Percentiles rank a stretch among this genome's conserved stretches.
Evolutionary conservation across 495 filamentous ascomycete species (phyloP).

Genomic region (Aspergillus bertholletiae): DNA sequence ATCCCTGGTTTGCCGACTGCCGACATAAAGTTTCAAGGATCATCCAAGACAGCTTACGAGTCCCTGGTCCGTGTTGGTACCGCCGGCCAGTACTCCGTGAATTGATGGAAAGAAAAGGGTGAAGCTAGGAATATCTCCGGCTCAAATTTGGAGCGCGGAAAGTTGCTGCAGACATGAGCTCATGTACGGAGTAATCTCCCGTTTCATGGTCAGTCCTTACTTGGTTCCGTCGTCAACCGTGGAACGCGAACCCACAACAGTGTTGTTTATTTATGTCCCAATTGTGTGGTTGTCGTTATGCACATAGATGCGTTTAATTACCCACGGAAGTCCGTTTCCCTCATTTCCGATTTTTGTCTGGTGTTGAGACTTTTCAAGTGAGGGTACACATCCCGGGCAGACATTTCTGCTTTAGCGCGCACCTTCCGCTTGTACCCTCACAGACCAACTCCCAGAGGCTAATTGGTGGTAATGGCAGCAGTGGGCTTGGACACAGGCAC

Average conservation of each 20-base stretch:
- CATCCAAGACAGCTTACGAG: conserved; percentile 6
- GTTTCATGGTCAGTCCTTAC: conserved; percentile 1
- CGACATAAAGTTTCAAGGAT: background rate
- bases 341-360: background rate
- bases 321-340: too few relatives aligned
- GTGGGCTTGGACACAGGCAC: conserved; percentile 3
- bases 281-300: background rate
- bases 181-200: background rate
- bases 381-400: background rate
- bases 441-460: background rate
- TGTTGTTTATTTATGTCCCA: conserved; percentile 15
- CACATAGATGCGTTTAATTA: background rate
- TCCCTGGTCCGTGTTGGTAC: too few relatives aligned
- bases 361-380: background rate
- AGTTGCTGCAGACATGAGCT: background rate
- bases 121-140: background rate
- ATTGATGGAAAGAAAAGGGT: background rate
- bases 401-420: background rate
- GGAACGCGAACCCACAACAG: conserved; percentile 14
- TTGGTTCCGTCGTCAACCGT: conserved; percentile 11
- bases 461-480: conserved; percentile 3
- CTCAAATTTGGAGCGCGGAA: background rate
- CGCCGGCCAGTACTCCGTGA: too few relatives aligned
- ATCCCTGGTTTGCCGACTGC: background rate
- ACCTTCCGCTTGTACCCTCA: background rate